These are phyloP conservation scores for Cyclospora cayetanensis DNA, from an alignment of 169 alveolate species.

Conservation along the genomic window DNA sequence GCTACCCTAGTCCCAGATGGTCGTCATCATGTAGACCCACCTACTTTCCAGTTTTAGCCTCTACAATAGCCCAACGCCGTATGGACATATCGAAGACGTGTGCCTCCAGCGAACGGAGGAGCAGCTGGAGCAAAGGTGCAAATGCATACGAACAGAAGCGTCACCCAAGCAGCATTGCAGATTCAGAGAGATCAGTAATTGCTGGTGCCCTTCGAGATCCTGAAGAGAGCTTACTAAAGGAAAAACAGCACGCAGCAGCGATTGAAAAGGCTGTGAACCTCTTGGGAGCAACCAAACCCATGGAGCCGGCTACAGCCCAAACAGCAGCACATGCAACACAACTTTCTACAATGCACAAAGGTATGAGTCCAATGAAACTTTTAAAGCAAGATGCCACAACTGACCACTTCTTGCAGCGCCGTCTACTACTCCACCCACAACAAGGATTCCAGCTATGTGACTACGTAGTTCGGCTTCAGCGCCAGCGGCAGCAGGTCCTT, in stretches of 20 bases:
- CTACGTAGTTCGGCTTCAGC: conserved; percentile 34
- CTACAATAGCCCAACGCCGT: conserved; percentile 42
- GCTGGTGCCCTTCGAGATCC: conserved; percentile 30
- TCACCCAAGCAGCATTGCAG: not conserved
- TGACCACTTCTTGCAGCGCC: too few relatives aligned
- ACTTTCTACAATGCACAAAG: too few relatives aligned
- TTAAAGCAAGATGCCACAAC: too few relatives aligned
- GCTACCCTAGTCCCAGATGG: not conserved
- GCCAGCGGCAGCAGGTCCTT: not conserved
- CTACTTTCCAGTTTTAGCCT: conserved; percentile 19
- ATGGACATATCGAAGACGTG: too few relatives aligned
- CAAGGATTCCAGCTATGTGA: too few relatives aligned
- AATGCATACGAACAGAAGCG: not conserved
- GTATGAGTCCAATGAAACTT: too few relatives aligned
- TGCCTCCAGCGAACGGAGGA: too few relatives aligned
- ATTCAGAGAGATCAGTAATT: not conserved
- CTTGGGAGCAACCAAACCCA: not conserved
- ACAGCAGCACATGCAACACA: too few relatives aligned
- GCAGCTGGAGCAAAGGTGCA: too few relatives aligned
- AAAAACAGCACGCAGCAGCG: conserved; percentile 33
- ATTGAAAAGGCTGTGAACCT: not conserved
- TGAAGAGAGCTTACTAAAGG: conserved; percentile 16
- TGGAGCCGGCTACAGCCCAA: not conserved
- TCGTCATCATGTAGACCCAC: not conserved
- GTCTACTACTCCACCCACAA: too few relatives aligned